Percentiles rank a stretch among this genome's conserved stretches.
Conservation (phyloP, 495 filamentous ascomycete genomes). For the Xylaria castorea region DNA sequence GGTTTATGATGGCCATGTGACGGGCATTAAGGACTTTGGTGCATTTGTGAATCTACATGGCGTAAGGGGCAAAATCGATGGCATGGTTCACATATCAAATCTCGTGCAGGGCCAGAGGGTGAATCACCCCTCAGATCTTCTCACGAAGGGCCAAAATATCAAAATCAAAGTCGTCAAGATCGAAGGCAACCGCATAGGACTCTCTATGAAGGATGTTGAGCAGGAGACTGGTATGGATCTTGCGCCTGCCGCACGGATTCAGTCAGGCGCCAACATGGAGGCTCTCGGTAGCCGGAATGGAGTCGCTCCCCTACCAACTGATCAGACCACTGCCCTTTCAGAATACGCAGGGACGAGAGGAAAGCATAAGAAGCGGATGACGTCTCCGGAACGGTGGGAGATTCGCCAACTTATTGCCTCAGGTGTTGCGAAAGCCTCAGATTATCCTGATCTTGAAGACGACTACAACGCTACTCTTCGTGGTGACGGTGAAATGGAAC, state of each 20-base stretch:
- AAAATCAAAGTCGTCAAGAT: slow-evolving; percentile 94
- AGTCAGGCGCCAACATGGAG: slow-evolving; percentile 92
- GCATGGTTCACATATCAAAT: slow-evolving; percentile 95
- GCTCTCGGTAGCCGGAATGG: slow-evolving; percentile 74
- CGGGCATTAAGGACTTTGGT: slow-evolving; percentile 93
- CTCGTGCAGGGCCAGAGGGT: slow-evolving; percentile 86
- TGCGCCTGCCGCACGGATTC: slow-evolving; percentile 78
- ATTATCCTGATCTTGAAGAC: slow-evolving; percentile 94
- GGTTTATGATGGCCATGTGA: slow-evolving; percentile 87
- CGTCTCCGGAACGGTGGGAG: slow-evolving; percentile 95
- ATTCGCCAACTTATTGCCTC: slow-evolving; percentile 96
- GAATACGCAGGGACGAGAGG: slow-evolving; percentile 59
- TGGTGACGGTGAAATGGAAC: slow-evolving; percentile 86
- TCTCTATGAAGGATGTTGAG: slow-evolving; percentile 98
- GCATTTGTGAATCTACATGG: slow-evolving; percentile 92
- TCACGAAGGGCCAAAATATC: slow-evolving; percentile 80
- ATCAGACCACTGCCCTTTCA: slow-evolving; percentile 66
- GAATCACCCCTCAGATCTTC: slow-evolving; percentile 88
- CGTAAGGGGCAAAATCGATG: slow-evolving; percentile 87
- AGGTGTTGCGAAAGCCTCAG: slow-evolving; percentile 84
- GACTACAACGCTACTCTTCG: slow-evolving; percentile 88
- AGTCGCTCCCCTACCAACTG: slow-evolving; percentile 34
- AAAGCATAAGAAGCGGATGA: slow-evolving; percentile 85
- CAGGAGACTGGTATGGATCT: slow-evolving; percentile 88
- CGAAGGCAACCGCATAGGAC: slow-evolving; percentile 76